A percentile compares a stretch with the other conserved stretches of the same genome.
Conservation (phyloP, 495 filamentous ascomycete species). For the Parmelia sp. region DNA sequence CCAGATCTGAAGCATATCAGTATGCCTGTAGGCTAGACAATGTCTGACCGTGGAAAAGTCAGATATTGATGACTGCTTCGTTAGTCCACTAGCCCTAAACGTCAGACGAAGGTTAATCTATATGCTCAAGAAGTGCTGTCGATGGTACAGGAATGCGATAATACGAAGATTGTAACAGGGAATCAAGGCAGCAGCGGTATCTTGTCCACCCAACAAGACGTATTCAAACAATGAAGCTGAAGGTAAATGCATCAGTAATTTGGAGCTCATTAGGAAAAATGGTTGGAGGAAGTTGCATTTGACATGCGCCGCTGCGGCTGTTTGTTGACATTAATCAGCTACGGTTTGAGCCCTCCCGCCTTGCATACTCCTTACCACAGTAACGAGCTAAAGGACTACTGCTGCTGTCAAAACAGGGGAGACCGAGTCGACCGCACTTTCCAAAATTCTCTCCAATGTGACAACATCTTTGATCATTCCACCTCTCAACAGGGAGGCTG, state of each 20-base stretch:
- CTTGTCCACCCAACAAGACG: neutral
- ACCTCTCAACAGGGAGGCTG: too few relatives aligned
- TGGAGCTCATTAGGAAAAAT: too few relatives aligned
- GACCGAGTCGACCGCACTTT: too few relatives aligned
- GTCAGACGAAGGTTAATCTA: neutral
- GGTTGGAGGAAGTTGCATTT: neutral
- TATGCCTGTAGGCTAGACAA: neutral
- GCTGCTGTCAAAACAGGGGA: neutral
- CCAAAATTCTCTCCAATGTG: neutral
- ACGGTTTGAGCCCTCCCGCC: neutral
- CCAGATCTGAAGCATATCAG: neutral
- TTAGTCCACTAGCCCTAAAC: neutral
- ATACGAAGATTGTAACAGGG: neutral
- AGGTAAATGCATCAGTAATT: too few relatives aligned
- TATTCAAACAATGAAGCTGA: neutral
- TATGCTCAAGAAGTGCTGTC: neutral
- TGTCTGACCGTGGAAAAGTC: neutral
- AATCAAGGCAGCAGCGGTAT: neutral
- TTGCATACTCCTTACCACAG: neutral
- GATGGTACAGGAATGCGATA: neutral
- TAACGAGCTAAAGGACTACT: neutral
- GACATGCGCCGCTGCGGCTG: neutral
- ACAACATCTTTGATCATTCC: neutral
- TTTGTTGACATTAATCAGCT: conserved; percentile 8
- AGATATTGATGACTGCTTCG: neutral